phyloP scores from a whole-genome alignment of 495 filamentous ascomycete genomes.

The Rhypophila decipiens region DNA sequence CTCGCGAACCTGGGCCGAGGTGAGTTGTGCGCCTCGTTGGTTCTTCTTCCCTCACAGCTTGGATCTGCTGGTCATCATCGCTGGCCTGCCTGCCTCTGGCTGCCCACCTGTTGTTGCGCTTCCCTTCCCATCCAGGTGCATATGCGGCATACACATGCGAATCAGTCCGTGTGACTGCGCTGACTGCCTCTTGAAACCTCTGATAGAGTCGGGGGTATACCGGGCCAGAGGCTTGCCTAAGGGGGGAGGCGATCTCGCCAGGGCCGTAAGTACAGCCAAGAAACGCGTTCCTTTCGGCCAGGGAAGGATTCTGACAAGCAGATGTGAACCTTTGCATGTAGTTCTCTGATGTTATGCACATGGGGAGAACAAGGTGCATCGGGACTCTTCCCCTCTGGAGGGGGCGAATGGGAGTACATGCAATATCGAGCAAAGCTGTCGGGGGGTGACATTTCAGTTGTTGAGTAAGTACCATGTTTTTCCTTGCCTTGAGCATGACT shows the following conservation, averaged over 20 bases:
- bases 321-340: slow-evolving; percentile 21
- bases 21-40: too few species aligned
- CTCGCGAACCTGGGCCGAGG: slow-evolving; percentile 63
- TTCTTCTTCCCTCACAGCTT: too few species aligned
- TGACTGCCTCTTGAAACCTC: too few species aligned
- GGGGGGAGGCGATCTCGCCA: slow-evolving; percentile 19
- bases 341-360: slow-evolving; percentile 56
- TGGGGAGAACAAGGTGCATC: slow-evolving; percentile 60
- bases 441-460: slow-evolving; percentile 34
- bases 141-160: too few species aligned
- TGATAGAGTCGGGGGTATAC: slow-evolving; percentile 29
- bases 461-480: slow-evolving; percentile 55
- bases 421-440: slow-evolving; percentile 41
- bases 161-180: too few species aligned
- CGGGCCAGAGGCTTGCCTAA: slow-evolving; percentile 28
- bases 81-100: too few species aligned
- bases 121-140: too few species aligned
- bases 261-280: slow-evolving; percentile 20
- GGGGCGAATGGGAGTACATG: slow-evolving; percentile 29
- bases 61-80: too few species aligned
- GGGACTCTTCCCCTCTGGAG: slow-evolving; percentile 34
- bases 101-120: too few species aligned
- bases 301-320: too few species aligned
- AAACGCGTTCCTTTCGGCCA: background rate
- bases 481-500: background rate